These are phyloP conservation scores for Scortechinia acanthostroma DNA, from an alignment of 2,329 filamentous ascomycete species.

Conservation along the genomic window DNA sequence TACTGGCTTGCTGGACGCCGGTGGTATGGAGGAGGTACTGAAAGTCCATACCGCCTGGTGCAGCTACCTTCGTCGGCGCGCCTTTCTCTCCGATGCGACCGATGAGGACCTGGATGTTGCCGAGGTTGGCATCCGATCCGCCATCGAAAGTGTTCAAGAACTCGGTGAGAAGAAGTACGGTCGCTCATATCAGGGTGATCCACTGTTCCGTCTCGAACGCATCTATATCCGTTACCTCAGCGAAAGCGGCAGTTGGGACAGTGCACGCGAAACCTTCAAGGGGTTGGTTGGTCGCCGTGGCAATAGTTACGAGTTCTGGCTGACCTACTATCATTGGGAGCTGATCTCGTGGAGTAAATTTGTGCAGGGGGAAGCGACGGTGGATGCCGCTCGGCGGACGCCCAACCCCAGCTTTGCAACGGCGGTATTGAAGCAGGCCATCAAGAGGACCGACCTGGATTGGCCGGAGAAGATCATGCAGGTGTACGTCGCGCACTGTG, in stretches of 20 bases:
- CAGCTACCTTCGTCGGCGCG: constrained; percentile 79
- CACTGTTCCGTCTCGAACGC: constrained; percentile 78
- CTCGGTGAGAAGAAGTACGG: constrained; percentile 70
- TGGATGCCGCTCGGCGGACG: constrained; percentile 30
- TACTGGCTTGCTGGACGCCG: constrained; percentile 74
- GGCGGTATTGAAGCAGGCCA: constrained; percentile 67
- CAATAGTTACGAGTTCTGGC: constrained; percentile 87
- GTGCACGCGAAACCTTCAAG: constrained; percentile 73
- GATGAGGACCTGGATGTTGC: constrained; percentile 84
- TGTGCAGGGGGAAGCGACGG: constrained; percentile 42
- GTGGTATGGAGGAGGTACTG: constrained; percentile 79
- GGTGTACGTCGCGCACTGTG: constrained; percentile 72
- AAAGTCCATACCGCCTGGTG: constrained; percentile 94
- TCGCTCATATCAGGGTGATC: constrained; percentile 74
- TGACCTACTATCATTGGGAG: constrained; percentile 87
- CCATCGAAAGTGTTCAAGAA: constrained; percentile 77
- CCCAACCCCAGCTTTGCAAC: constrained; percentile 71
- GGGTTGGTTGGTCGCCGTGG: constrained; percentile 60
- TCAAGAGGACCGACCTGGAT: constrained; percentile 55
- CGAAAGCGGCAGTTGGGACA: constrained; percentile 69
- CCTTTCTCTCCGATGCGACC: constrained; percentile 65
- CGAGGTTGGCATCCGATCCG: constrained; percentile 79
- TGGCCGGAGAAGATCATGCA: constrained; percentile 73
- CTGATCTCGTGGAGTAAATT: constrained; percentile 48
- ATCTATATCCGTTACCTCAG: constrained; percentile 89